Percentiles rank a stretch among this genome's conserved stretches.
Evolutionary conservation across 192 early-diverging fungal species (phyloP).

Genomic region (Backusella tarrabulga): DNA sequence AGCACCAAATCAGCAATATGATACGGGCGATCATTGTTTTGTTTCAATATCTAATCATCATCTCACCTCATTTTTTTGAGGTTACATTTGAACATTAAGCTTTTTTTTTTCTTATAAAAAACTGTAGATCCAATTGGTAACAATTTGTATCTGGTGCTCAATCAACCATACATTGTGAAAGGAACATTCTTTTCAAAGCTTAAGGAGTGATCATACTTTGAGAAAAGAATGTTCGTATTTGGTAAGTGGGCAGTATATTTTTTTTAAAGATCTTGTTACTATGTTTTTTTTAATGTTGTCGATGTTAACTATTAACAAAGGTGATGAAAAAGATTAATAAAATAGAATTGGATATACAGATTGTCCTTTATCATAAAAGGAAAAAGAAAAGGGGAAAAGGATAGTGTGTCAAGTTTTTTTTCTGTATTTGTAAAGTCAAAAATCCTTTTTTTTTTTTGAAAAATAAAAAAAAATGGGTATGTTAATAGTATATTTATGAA

Average conservation of each 20-base stretch:
- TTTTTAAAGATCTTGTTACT: neutral
- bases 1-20: neutral
- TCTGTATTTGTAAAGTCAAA: neutral
- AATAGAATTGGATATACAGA: neutral
- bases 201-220: conserved; percentile 6
- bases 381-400: neutral
- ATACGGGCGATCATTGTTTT: neutral
- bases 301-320: neutral
- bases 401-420: no score
- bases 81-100: neutral
- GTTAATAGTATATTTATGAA: neutral
- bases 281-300: neutral
- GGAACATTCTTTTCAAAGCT: neutral
- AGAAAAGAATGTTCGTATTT: neutral
- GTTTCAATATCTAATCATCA: neutral
- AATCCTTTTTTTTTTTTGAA: neutral
- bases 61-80: neutral
- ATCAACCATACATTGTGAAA: neutral
- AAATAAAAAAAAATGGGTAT: neutral
- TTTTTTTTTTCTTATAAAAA: neutral
- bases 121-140: neutral
- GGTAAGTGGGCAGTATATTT: neutral
- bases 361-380: neutral
- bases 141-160: neutral
- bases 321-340: neutral